phyloP scores from a whole-genome alignment of 1,284 basidiomycete genomes.

The Ceratobasidium sp. region DNA sequence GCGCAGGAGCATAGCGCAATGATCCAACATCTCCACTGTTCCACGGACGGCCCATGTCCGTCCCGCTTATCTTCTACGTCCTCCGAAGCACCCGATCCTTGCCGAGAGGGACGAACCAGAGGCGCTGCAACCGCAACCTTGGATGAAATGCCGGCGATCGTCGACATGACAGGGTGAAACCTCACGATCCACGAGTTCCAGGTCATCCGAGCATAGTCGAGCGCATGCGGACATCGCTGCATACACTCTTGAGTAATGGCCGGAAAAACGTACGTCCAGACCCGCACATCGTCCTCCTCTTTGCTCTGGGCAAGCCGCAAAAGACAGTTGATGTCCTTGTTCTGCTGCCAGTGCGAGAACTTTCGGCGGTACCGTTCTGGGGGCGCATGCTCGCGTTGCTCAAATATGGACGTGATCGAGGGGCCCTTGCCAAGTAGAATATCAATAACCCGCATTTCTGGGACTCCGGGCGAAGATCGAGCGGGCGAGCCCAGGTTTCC shows the following conservation, averaged over 20 bases:
- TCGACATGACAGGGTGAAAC: conserved; percentile 75
- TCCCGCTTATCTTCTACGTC: conserved; percentile 43
- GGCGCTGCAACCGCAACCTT: conserved; percentile 54
- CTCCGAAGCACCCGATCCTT: conserved; percentile 44
- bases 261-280: conserved; percentile 81
- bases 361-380: conserved; percentile 41
- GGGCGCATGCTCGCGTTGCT: conserved; percentile 40
- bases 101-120: conserved; percentile 46
- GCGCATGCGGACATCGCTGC: conserved; percentile 62
- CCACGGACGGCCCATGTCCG: conserved; percentile 60
- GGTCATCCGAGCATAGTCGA: conserved; percentile 69
- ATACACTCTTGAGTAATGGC: conserved; percentile 68
- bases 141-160: conserved; percentile 73
- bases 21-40: conserved; percentile 91
- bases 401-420: conserved; percentile 65
- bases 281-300: conserved; percentile 69
- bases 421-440: conserved; percentile 65
- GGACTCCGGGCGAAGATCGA: conserved; percentile 57
- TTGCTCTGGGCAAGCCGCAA: conserved; percentile 62
- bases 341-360: conserved; percentile 38
- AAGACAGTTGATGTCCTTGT: conserved; percentile 44
- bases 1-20: conserved; percentile 86
- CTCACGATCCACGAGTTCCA: conserved; percentile 73
- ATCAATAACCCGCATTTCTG: conserved; percentile 61
- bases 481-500: conserved; percentile 63